Percentiles rank a stretch among this genome's conserved stretches.
Evolutionary conservation across 345 rosid species (phyloP).

Genomic region (Kandelia obovata): DNA sequence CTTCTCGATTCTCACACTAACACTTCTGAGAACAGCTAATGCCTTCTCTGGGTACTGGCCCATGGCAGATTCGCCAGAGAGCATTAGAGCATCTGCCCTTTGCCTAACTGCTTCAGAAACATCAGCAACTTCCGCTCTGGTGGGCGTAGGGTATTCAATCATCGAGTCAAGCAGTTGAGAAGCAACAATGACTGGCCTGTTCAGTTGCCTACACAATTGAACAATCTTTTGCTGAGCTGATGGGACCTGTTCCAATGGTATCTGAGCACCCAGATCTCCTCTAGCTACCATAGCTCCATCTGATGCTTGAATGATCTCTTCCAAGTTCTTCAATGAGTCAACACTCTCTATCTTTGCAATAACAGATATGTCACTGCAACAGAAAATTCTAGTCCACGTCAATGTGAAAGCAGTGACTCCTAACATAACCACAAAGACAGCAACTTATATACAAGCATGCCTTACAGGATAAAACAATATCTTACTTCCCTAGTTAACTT

Average conservation of each 20-base stretch:
- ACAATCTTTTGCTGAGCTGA: constrained; percentile 87
- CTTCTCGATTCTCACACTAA: constrained; percentile 87
- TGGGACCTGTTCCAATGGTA: constrained; percentile 97
- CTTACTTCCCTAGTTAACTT: too few relatives aligned
- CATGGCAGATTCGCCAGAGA: constrained; percentile 99
- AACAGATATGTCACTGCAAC: constrained; percentile 73
- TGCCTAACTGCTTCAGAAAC: constrained; percentile 99
- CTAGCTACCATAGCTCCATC: constrained; percentile 99
- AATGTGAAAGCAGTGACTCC: neutral
- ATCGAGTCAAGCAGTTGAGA: constrained; percentile 96
- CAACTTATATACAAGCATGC: neutral
- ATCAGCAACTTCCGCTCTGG: constrained; percentile 99
- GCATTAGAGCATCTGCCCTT: constrained; percentile 95
- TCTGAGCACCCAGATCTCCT: constrained; percentile 98
- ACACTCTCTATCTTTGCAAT: constrained; percentile 96
- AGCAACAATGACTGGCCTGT: constrained; percentile 94
- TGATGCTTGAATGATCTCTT: constrained; percentile 81
- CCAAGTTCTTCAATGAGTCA: constrained; percentile 83
- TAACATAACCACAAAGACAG: neutral
- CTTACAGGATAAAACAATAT: too few relatives aligned
- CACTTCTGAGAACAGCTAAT: constrained; percentile 81
- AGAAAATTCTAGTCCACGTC: constrained; percentile 9
- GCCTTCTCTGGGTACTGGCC: constrained; percentile 99
- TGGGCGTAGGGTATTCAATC: constrained; percentile 99
- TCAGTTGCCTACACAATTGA: constrained; percentile 78